These are phyloP conservation scores for Haplographium delicatum DNA, from an alignment of 495 filamentous ascomycete genomes.

Conservation along the genomic window DNA sequence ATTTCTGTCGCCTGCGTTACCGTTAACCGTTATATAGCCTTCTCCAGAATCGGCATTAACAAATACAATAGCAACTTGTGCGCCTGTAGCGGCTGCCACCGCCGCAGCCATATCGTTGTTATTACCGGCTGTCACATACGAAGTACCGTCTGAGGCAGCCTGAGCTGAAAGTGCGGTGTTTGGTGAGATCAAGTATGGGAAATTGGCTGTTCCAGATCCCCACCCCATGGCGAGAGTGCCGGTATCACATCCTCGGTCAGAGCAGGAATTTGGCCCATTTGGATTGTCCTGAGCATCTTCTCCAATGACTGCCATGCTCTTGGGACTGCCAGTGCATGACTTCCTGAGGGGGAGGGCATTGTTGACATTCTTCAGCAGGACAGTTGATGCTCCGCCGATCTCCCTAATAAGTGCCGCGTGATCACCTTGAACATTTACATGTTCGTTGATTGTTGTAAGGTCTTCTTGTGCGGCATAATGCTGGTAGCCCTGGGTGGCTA, in stretches of 20 bases:
- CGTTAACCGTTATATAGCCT: constrained; percentile 77
- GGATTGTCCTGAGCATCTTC: constrained; percentile 76
- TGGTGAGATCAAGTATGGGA: constrained; percentile 87
- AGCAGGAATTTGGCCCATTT: constrained; percentile 79
- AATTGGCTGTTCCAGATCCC: constrained; percentile 86
- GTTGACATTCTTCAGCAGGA: constrained; percentile 80
- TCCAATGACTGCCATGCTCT: constrained; percentile 75
- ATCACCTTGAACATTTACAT: constrained; percentile 75
- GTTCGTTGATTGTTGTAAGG: constrained; percentile 69
- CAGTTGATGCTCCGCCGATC: constrained; percentile 70
- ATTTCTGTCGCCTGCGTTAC: constrained; percentile 84
- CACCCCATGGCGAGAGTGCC: constrained; percentile 93
- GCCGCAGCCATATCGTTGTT: constrained; percentile 63
- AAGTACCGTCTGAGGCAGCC: constrained; percentile 52
- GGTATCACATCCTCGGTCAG: constrained; percentile 75
- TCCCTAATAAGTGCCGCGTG: constrained; percentile 69
- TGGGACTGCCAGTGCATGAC: too few species aligned
- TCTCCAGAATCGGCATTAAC: constrained; percentile 86
- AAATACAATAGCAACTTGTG: constrained; percentile 76
- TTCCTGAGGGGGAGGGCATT: constrained; percentile 70
- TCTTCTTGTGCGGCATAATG: constrained; percentile 57
- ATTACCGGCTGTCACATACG: constrained; percentile 69
- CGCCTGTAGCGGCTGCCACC: constrained; percentile 56
- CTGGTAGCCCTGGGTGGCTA: constrained; percentile 64
- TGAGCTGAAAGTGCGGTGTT: constrained; percentile 78